Base-by-base conservation (phyloP, 768 basidiomycete genomes). In the Piloderma croceum region DNA sequence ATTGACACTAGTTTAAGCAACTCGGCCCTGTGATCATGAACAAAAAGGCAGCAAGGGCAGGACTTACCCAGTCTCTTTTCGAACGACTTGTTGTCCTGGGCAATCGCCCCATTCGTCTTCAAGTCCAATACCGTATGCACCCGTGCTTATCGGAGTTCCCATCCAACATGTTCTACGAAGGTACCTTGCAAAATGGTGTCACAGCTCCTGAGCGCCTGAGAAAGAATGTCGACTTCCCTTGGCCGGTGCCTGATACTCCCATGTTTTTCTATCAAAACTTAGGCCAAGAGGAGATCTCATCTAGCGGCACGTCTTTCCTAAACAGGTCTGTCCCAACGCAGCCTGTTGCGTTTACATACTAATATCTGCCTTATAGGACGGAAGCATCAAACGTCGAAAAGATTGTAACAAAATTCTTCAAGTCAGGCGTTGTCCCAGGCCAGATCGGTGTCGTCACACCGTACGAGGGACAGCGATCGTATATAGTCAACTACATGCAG, bases 261-360 rank as follows among this genome's bases (percentile, higher is more conserved):
- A 98, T 99, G 94, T 97, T 97, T 71, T 99, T 98, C 70, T 97
- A 99, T 65, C 94, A 98, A 74, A 99, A 99, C 56, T 64, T 99
- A 36, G 96, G 96, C 1, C 94, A 97, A 53, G 96, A 99, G 57
- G 96, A 99, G 59, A 99, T 99, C 42, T 97, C 93, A 10, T 92
- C 90, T 42, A 94, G 91, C 56, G 96, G 96, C 39, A 99, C 96
- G 1, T 97, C 93, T 10, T 99, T 97, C 77, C 72, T 99, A 50
- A 98, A 99, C 64, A 80, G 89, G 86, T 81, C 39, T 33, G 69
- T 50, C 12, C 37, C n/a, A 41, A 39, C 41, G 19, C 12, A 3
- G 13, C 25, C 52, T 25, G 24, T 38, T 32, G 36, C 20, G 15
- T 47, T 29, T 46, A 36, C 18, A 33, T 25, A 39, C 38, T 3